Evolutionary conservation across 139 green algal species (phyloP).

Genomic region (Picocystis salinarum): DNA sequence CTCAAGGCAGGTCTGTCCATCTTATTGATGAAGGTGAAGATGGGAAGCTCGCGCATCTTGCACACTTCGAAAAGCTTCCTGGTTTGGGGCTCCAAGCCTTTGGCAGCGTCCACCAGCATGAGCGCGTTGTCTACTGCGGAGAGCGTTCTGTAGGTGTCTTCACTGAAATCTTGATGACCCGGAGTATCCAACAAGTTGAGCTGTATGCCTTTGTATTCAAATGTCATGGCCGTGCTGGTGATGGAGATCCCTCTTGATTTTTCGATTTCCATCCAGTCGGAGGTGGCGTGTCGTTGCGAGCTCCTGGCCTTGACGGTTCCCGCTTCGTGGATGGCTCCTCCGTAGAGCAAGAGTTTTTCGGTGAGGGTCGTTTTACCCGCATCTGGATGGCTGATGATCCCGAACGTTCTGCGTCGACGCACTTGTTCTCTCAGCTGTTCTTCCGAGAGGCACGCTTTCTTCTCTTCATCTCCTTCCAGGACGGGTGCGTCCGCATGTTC

Average conservation of each 20-base stretch:
- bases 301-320: conserved; percentile 42
- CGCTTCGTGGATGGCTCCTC: conserved; percentile 52
- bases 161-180: conserved; percentile 22
- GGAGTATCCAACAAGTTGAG: conserved; percentile 59
- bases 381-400: conserved; percentile 33
- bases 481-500: too few relatives aligned
- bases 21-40: conserved; percentile 55
- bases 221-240: conserved; percentile 48
- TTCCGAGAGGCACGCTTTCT: too few relatives aligned
- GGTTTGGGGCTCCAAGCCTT: conserved; percentile 27
- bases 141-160: conserved; percentile 48
- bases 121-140: conserved; percentile 57
- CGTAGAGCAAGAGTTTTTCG: conserved; percentile 55
- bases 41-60: conserved; percentile 28
- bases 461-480: too few relatives aligned
- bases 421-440: conserved; percentile 30
- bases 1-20: conserved; percentile 40
- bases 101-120: conserved; percentile 35
- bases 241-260: conserved; percentile 53
- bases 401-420: conserved; percentile 38
- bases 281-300: conserved; percentile 22
- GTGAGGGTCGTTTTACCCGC: conserved; percentile 28
- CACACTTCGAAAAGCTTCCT: conserved; percentile 13
- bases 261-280: conserved; percentile 59
- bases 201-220: conserved; percentile 27